Conservation (phyloP, 2,329 filamentous ascomycete species). For the Capronia coronata region DNA sequence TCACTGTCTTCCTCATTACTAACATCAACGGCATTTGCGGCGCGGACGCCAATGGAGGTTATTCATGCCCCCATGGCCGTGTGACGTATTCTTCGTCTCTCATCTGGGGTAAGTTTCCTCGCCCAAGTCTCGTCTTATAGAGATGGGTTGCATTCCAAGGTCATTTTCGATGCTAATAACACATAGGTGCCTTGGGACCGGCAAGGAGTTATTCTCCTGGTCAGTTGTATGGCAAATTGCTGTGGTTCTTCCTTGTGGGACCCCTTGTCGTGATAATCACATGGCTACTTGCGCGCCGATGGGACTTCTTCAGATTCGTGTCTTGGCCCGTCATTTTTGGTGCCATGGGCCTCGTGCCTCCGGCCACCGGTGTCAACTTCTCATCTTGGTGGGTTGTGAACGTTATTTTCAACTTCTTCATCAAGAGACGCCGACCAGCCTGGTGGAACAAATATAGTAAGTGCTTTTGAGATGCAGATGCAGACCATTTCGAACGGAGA, state of each 20-base stretch:
- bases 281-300: constrained; percentile 22
- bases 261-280: constrained; percentile 40
- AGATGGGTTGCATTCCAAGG: too few species aligned
- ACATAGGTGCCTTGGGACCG: constrained; percentile 43
- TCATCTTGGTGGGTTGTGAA: constrained; percentile 36
- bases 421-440: constrained; percentile 31
- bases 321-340: constrained; percentile 34
- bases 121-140: too few species aligned
- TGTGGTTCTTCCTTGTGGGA: constrained; percentile 48
- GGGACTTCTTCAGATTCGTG: not conserved
- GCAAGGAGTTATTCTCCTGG: constrained; percentile 44
- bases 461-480: not conserved
- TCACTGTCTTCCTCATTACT: constrained; percentile 36
- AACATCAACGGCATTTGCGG: constrained; percentile 41
- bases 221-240: constrained; percentile 44
- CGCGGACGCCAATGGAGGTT: constrained; percentile 40
- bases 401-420: constrained; percentile 36
- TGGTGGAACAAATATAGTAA: constrained; percentile 38
- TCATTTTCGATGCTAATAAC: too few species aligned
- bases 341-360: constrained; percentile 24
- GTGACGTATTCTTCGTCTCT: constrained; percentile 46
- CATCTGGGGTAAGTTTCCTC: constrained; percentile 39
- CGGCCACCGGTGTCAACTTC: constrained; percentile 34
- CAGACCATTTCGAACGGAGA: not conserved
- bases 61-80: constrained; percentile 46